Percentiles rank a stretch among this genome's conserved stretches.
phyloP scores from a whole-genome alignment of 192 early-diverging fungal genomes.

The Dissophora globulifera region DNA sequence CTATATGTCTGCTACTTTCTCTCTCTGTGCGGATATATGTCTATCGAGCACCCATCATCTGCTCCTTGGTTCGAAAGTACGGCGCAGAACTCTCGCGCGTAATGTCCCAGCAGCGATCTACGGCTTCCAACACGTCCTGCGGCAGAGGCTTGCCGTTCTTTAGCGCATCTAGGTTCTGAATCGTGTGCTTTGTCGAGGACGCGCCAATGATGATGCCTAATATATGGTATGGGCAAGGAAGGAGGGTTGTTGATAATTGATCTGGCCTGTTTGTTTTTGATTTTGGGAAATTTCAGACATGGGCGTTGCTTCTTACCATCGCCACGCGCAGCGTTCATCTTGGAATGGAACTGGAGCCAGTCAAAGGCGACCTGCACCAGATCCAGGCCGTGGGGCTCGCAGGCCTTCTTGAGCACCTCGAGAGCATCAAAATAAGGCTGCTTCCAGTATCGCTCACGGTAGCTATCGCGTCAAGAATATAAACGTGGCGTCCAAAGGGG shows the following conservation, averaged over 20 bases:
- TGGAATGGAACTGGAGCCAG: conserved; percentile 58
- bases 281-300: too few species aligned
- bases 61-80: conserved; percentile 55
- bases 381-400: conserved; percentile 37
- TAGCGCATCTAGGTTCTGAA: conserved; percentile 60
- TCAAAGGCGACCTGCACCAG: conserved; percentile 50
- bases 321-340: conserved; percentile 33
- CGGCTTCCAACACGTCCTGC: conserved; percentile 57
- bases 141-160: conserved; percentile 64
- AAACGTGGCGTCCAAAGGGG: too few species aligned
- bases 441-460: conserved; percentile 60
- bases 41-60: conserved; percentile 44
- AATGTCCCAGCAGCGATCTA: conserved; percentile 65
- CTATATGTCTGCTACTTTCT: too few species aligned
- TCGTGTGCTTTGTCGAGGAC: conserved; percentile 53
- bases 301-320: conserved; percentile 53
- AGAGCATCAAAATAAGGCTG: conserved; percentile 66
- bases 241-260: too few species aligned
- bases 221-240: background rate
- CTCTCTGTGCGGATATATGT: too few species aligned
- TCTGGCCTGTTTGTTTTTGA: too few species aligned
- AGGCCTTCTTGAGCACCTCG: conserved; percentile 51
- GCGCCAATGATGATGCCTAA: conserved; percentile 50
- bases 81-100: conserved; percentile 46
- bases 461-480: too few species aligned